These are phyloP conservation scores for Bathelium albidoporum DNA, from an alignment of 495 filamentous ascomycete genomes.

Conservation along the genomic window DNA sequence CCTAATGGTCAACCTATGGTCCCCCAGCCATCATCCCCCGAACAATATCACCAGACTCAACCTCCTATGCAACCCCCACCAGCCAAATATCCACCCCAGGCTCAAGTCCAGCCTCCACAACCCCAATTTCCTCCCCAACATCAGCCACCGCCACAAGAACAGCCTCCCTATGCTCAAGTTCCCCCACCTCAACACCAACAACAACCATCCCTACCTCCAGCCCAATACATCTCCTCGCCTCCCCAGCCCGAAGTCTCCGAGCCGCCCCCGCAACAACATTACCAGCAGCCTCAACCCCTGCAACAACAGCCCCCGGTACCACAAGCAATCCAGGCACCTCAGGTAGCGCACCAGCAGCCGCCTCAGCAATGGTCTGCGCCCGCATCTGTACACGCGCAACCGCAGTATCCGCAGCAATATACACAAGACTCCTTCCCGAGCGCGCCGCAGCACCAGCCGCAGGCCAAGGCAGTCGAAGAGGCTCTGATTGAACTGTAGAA, in stretches of 20 bases:
- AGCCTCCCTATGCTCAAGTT: constrained; percentile 10
- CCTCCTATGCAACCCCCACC: constrained; percentile 21
- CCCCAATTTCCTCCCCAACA: constrained; percentile 2
- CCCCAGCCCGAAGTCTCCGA: constrained; percentile 24
- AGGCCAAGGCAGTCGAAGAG: constrained; percentile 56
- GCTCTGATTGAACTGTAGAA: constrained; percentile 74
- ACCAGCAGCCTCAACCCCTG: constrained; percentile 16
- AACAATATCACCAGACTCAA: background rate
- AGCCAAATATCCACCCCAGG: constrained; percentile 18
- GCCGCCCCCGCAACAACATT: constrained; percentile 11
- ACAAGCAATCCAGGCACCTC: constrained; percentile 2
- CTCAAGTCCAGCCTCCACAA: constrained; percentile 18
- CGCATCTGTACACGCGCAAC: constrained; percentile 16
- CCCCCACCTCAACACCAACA: constrained; percentile 19
- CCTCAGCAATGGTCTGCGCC: constrained; percentile 29
- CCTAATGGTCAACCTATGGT: background rate
- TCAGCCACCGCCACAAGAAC: constrained; percentile 15
- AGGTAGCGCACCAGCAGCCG: constrained; percentile 26
- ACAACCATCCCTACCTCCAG: constrained; percentile 20
- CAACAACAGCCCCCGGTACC: constrained; percentile 5
- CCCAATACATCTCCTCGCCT: constrained; percentile 15
- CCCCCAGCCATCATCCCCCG: background rate
- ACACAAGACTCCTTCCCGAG: constrained; percentile 55
- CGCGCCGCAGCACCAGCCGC: constrained; percentile 52
- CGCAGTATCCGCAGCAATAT: constrained; percentile 32